Evolutionary conservation across 1,284 basidiomycete genomes (phyloP).

Genomic region (Boletellus deceptivus): DNA sequence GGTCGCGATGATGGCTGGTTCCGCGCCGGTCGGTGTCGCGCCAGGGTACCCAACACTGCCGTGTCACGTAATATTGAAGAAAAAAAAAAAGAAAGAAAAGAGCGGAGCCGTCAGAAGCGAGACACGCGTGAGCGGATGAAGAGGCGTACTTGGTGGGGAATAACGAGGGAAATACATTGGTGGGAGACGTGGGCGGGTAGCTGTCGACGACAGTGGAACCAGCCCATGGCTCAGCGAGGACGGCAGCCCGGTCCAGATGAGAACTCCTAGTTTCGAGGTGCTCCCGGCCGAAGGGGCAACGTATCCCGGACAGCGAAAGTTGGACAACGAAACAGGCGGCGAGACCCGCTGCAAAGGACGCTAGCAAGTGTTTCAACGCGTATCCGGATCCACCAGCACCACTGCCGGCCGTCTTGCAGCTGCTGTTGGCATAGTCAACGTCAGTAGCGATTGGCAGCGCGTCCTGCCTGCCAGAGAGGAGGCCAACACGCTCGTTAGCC

Average conservation of each 20-base stretch:
- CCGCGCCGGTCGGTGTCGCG: conserved; percentile 80
- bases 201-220: conserved; percentile 68
- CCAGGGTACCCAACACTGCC: conserved; percentile 72
- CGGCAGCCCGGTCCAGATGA: conserved; percentile 6
- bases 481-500: conserved; percentile 17
- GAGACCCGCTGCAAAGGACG: conserved; percentile 30
- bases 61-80: background rate
- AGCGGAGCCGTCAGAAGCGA: background rate
- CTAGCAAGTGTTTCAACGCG: conserved; percentile 22
- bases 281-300: conserved; percentile 8
- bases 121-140: background rate
- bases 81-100: too few species aligned
- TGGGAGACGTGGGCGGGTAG: conserved; percentile 71
- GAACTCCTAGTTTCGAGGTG: background rate
- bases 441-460: background rate
- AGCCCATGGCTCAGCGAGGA: conserved; percentile 54
- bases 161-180: conserved; percentile 62
- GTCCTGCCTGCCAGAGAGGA: conserved; percentile 17
- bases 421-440: background rate
- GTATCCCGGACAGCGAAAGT: conserved; percentile 21
- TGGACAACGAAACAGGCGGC: conserved; percentile 27
- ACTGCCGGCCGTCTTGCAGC: background rate
- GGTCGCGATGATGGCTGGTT: conserved; percentile 74
- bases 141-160: conserved; percentile 58
- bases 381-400: conserved; percentile 4